Percentiles rank a stretch among this genome's conserved stretches.
These are phyloP conservation scores for Clavulina sp. DNA, from an alignment of 768 basidiomycete species.

Conservation along the genomic window DNA sequence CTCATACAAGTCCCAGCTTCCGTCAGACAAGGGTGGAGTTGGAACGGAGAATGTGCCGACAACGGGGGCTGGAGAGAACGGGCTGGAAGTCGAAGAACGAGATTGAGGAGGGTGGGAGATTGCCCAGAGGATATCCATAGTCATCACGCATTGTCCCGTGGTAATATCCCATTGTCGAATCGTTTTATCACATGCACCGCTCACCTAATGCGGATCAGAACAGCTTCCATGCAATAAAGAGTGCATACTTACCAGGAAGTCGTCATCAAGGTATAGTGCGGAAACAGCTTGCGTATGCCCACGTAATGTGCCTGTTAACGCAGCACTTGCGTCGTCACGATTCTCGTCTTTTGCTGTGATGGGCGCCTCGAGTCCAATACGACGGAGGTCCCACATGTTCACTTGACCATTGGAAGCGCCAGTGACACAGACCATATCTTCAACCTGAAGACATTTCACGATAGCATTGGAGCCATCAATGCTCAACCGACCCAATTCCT, in stretches of 20 bases:
- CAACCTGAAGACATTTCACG: slow-evolving; percentile 86
- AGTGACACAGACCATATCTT: slow-evolving; percentile 77
- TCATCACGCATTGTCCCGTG: slow-evolving; percentile 95
- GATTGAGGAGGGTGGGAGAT: slow-evolving; percentile 58
- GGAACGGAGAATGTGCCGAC: slow-evolving; percentile 60
- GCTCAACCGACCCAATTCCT: slow-evolving; percentile 59
- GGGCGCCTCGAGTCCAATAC: slow-evolving; percentile 50
- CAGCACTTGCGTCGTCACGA: background rate
- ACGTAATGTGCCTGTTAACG: slow-evolving; percentile 17
- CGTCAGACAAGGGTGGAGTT: slow-evolving; percentile 76
- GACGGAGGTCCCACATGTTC: slow-evolving; percentile 78
- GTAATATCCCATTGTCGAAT: slow-evolving; percentile 95
- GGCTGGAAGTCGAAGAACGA: slow-evolving; percentile 31
- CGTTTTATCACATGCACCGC: slow-evolving; percentile 95
- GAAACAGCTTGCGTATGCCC: slow-evolving; percentile 36
- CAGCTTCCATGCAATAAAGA: slow-evolving; percentile 12
- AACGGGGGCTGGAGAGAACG: slow-evolving; percentile 22
- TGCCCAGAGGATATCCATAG: slow-evolving; percentile 99
- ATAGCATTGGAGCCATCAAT: slow-evolving; percentile 51
- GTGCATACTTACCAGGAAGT: slow-evolving; percentile 51
- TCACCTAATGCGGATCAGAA: slow-evolving; percentile 42
- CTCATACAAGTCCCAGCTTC: slow-evolving; percentile 86
- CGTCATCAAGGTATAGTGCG: slow-evolving; percentile 87
- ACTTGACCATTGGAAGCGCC: slow-evolving; percentile 78
- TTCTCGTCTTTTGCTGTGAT: background rate